A percentile compares a stretch with the other conserved stretches of the same genome.
Evolutionary conservation across 192 early-diverging fungal genomes (phyloP).

Genomic region (Cetraspora pellucida): DNA sequence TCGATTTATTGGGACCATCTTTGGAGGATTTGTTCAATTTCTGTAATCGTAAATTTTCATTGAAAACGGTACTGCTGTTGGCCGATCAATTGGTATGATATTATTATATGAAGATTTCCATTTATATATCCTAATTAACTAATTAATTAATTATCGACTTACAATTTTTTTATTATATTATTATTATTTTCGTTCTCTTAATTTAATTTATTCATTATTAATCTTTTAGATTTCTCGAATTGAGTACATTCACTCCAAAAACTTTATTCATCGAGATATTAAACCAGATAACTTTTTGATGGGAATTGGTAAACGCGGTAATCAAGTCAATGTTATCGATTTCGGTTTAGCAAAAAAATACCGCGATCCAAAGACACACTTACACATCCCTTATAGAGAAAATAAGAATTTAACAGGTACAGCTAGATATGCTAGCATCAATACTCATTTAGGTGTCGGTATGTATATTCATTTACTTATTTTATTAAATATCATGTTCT

Average conservation of each 20-base stretch:
- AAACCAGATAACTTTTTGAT: conserved; percentile 93
- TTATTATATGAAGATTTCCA: background rate
- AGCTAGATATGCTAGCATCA: conserved; percentile 89
- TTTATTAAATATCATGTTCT: background rate
- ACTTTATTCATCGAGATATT: conserved; percentile 90
- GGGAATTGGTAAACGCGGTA: conserved; percentile 81
- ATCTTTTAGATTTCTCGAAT: conserved; percentile 65
- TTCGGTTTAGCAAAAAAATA: conserved; percentile 92
- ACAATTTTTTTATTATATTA: background rate
- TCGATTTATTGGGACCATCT: conserved; percentile 89
- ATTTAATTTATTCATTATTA: background rate
- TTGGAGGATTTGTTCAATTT: conserved; percentile 90
- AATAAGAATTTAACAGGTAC: conserved; percentile 94
- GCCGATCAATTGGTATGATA: conserved; percentile 80
- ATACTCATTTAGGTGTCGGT: conserved; percentile 81
- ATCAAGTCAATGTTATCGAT: conserved; percentile 88
- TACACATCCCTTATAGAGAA: conserved; percentile 91
- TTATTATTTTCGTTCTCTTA: background rate
- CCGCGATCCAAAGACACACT: conserved; percentile 77
- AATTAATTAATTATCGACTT: background rate
- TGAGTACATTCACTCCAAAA: conserved; percentile 82
- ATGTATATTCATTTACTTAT: conserved; percentile 34
- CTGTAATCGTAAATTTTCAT: conserved; percentile 83
- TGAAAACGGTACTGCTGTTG: conserved; percentile 85
- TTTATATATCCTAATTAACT: background rate